phyloP scores from a whole-genome alignment of 2,329 filamentous ascomycete species.

The Alternaria angustiovoidea region DNA sequence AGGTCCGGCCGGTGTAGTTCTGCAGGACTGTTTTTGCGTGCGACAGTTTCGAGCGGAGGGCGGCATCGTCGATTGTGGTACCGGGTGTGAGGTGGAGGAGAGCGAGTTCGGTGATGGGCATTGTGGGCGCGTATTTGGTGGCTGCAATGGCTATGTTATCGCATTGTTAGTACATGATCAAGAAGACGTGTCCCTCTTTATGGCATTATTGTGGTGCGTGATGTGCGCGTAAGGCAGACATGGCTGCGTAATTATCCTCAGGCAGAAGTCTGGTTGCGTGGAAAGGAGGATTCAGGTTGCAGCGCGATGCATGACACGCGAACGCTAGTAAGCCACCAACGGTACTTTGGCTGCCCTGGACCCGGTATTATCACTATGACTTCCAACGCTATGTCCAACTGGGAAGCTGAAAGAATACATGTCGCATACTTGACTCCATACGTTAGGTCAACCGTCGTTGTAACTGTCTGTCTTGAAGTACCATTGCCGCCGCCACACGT shows the following conservation, averaged over 20 bases:
- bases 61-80: constrained; percentile 25
- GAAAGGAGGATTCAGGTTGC: background rate
- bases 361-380: background rate
- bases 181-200: background rate
- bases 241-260: background rate
- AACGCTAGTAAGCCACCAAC: background rate
- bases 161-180: background rate
- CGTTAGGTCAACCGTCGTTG: background rate
- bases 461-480: background rate
- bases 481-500: background rate
- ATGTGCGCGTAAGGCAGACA: background rate
- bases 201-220: background rate
- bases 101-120: constrained; percentile 58
- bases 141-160: background rate
- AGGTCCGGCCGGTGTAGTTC: constrained; percentile 46
- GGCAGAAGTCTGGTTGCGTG: constrained; percentile 4
- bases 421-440: background rate
- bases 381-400: background rate
- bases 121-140: constrained; percentile 21
- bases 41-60: constrained; percentile 43
- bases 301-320: background rate
- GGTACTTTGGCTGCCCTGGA: background rate
- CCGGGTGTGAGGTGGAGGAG: constrained; percentile 50
- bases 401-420: background rate
- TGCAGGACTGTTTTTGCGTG: constrained; percentile 51